Conservation (phyloP, 75 land plant species). For the Gnetum montanum region DNA sequence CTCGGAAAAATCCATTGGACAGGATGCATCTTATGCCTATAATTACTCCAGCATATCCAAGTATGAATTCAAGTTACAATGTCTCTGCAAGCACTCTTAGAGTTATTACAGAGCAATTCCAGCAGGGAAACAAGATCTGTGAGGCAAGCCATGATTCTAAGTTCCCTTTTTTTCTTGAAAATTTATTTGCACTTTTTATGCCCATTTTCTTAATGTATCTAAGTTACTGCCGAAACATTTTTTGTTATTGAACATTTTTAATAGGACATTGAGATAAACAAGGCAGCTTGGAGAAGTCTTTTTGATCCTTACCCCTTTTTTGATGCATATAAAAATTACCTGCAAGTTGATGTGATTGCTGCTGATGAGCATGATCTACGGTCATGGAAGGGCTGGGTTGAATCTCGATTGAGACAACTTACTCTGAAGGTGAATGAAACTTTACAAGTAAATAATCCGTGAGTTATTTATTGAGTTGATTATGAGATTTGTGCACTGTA, state of each 20-base stretch:
- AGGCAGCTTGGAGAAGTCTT: constrained; percentile 39
- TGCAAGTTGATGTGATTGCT: constrained; percentile 85
- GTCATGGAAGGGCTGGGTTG: constrained; percentile 96
- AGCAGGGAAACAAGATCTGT: constrained; percentile 59
- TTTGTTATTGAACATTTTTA: no score
- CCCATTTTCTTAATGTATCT: background rate
- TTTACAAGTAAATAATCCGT: background rate
- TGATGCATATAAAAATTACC: constrained; percentile 76
- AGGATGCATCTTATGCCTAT: constrained; percentile 72
- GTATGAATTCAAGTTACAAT: constrained; percentile 87
- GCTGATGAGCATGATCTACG: constrained; percentile 75
- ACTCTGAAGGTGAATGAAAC: constrained; percentile 58
- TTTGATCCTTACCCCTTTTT: constrained; percentile 74
- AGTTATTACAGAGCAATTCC: constrained; percentile 71
- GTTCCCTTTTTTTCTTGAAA: background rate
- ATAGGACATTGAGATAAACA: constrained; percentile 70
- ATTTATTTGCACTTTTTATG: no score
- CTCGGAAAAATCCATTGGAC: constrained; percentile 63
- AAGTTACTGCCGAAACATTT: background rate
- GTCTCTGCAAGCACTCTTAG: constrained; percentile 67
- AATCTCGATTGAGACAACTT: constrained; percentile 81
- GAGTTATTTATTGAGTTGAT: background rate
- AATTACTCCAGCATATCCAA: constrained; percentile 81
- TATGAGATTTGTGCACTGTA: background rate
- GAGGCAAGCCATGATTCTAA: constrained; percentile 29